Evolutionary conservation across 352 stramenopile genomes (phyloP).

Genomic region (Globisporangium viniferum): DNA sequence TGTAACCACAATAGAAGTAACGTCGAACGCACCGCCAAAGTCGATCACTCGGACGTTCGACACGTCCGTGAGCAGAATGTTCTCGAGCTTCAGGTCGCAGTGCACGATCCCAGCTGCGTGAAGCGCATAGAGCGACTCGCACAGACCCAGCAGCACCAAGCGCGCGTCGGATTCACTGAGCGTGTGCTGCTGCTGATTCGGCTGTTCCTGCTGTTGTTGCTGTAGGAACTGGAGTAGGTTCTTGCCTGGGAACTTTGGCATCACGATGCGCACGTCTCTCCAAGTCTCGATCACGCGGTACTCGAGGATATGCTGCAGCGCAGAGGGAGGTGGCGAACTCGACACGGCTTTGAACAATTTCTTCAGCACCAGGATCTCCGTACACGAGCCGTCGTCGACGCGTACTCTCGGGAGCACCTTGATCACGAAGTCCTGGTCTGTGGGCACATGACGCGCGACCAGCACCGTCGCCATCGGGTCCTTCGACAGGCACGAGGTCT

Average conservation of each 20-base stretch:
- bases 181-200: not conserved
- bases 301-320: conserved; percentile 26
- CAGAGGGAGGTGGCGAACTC: conserved; percentile 2
- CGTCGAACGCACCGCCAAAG: conserved; percentile 54
- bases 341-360: conserved; percentile 22
- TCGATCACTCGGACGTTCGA: conserved; percentile 46
- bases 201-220: conserved; percentile 1
- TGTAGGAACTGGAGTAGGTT: conserved; percentile 46
- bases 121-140: conserved; percentile 89
- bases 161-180: conserved; percentile 44
- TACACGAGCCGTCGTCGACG: conserved; percentile 21
- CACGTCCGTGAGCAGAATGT: conserved; percentile 76
- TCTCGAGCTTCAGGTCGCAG: conserved; percentile 98
- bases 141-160: conserved; percentile 30
- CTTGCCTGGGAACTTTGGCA: conserved; percentile 44
- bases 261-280: conserved; percentile 44
- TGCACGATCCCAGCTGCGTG: conserved; percentile 92
- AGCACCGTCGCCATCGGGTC: conserved; percentile 17
- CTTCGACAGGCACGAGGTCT: conserved; percentile 19
- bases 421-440: conserved; percentile 36
- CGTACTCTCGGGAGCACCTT: conserved; percentile 30
- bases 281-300: conserved; percentile 56
- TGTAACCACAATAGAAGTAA: conserved; percentile 3
- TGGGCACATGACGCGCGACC: conserved; percentile 12
- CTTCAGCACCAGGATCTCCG: conserved; percentile 43